Conservation (phyloP, 768 basidiomycete species). For the Naganishia friedmannii region DNA sequence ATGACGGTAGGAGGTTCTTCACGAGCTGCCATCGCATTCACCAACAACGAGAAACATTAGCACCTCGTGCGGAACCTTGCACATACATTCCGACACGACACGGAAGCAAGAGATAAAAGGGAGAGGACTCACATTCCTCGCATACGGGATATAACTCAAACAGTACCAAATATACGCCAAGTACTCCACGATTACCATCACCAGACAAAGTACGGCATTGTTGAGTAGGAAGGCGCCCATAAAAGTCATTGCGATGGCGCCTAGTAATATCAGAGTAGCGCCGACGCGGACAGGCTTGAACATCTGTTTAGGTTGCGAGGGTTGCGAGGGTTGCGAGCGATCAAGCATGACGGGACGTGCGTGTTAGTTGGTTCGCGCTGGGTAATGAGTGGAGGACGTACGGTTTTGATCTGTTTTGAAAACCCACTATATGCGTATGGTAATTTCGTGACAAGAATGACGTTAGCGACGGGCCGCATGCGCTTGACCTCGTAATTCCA, state of each 20-base stretch:
- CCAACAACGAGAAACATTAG: not conserved
- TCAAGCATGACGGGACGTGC: not conserved
- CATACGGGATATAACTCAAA: constrained; percentile 78
- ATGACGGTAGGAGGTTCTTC: constrained; percentile 15
- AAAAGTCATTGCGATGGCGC: constrained; percentile 63
- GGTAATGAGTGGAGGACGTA: constrained; percentile 49
- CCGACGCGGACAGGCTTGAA: constrained; percentile 87
- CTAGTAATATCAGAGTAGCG: constrained; percentile 75
- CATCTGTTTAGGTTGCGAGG: constrained; percentile 60
- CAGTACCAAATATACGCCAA: constrained; percentile 82
- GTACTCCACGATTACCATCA: constrained; percentile 84
- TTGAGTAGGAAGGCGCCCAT: constrained; percentile 27
- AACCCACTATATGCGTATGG: constrained; percentile 44
- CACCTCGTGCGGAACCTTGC: too few relatives aligned
- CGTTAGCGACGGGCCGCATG: not conserved
- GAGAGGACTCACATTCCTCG: constrained; percentile 44
- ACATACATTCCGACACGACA: too few relatives aligned
- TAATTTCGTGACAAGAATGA: not conserved
- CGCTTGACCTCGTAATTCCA: too few relatives aligned
- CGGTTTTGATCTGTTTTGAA: constrained; percentile 72
- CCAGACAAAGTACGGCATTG: constrained; percentile 43
- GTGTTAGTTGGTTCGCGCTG: not conserved
- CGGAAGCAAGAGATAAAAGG: too few relatives aligned
- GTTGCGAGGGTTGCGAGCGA: not conserved
- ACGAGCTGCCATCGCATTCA: not conserved